phyloP scores from a whole-genome alignment of 177 flowering plant genomes.

The Tripterygium wilfordii region DNA sequence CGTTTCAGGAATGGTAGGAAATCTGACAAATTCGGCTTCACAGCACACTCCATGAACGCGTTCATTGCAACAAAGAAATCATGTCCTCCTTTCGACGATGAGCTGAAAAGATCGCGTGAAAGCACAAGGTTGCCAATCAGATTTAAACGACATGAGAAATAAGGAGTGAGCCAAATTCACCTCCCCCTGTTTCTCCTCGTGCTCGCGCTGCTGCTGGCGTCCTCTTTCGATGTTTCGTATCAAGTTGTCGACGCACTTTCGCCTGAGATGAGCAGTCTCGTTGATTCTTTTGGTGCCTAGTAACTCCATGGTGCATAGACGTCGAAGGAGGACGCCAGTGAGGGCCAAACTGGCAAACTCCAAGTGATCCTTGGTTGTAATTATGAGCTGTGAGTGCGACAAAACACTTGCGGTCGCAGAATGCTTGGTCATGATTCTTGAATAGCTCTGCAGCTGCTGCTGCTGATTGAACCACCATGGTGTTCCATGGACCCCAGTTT shows the following conservation, averaged over 20 bases:
- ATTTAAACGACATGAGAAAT: conserved; percentile 20
- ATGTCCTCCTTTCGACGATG: conserved; percentile 7
- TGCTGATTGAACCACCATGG: conserved; percentile 14
- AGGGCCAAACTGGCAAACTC: conserved; percentile 9
- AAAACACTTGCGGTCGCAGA: no score
- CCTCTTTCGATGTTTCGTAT: conserved; percentile 8
- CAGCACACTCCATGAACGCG: conserved; percentile 13
- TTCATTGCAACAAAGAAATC: conserved; percentile 21
- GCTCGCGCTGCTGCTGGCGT: background rate
- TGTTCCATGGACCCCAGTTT: conserved; percentile 15
- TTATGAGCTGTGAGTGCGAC: no score
- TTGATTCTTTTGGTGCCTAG: conserved; percentile 8
- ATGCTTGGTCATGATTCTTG: conserved; percentile 20
- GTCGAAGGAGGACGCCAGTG: conserved; percentile 21
- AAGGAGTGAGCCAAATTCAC: conserved; percentile 12
- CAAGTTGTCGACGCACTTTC: conserved; percentile 15
- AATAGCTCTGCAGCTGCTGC: conserved; percentile 16
- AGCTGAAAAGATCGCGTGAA: conserved; percentile 20
- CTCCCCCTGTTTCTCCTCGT: background rate
- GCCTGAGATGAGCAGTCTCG: conserved; percentile 3
- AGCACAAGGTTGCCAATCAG: conserved; percentile 18
- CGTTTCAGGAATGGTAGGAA: conserved; percentile 25
- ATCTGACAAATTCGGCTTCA: conserved; percentile 19
- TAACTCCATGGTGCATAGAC: conserved; percentile 13
- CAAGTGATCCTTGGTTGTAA: no score